Conservation (phyloP, 1,139 yeast genomes). For the Yamadazyma jaroonii region DNA sequence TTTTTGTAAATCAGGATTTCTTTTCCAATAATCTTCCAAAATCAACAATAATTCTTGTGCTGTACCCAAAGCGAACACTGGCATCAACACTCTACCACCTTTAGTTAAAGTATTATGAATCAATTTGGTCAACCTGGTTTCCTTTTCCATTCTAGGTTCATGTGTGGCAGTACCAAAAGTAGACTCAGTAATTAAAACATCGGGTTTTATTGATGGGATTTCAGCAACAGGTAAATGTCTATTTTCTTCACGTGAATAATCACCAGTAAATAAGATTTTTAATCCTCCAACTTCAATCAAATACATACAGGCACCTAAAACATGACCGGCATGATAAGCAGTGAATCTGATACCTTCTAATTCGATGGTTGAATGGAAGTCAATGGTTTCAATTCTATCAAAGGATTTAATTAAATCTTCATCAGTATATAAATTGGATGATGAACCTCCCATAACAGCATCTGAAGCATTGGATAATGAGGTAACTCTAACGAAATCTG, state of each 20-base stretch:
- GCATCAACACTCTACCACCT: conserved; percentile 91
- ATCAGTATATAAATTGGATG: conserved; percentile 73
- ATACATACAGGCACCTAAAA: conserved; percentile 97
- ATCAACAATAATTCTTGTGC: conserved; percentile 91
- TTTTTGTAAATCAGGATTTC: conserved; percentile 76
- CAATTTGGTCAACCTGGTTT: conserved; percentile 70
- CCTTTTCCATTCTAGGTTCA: conserved; percentile 86
- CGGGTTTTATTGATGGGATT: conserved; percentile 87
- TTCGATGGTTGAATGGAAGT: conserved; percentile 92
- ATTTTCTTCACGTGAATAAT: conserved; percentile 92
- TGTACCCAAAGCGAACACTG: conserved; percentile 94
- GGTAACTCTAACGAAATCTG: conserved; percentile 93
- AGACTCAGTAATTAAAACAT: conserved; percentile 87
- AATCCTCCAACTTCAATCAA: conserved; percentile 93
- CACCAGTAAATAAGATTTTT: conserved; percentile 89
- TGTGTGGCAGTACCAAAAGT: conserved; percentile 98
- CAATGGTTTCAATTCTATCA: conserved; percentile 88
- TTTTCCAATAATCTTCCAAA: conserved; percentile 91
- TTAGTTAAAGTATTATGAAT: conserved; percentile 81
- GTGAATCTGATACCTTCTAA: conserved; percentile 93
- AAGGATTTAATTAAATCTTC: conserved; percentile 87
- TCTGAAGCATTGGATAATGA: conserved; percentile 41
- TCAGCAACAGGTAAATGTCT: conserved; percentile 95
- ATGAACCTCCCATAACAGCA: conserved; percentile 19
- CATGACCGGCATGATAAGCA: conserved; percentile 99